Evolutionary conservation across 148 eudicot species (phyloP).

Genomic region (Vaccinium macrocarpon): DNA sequence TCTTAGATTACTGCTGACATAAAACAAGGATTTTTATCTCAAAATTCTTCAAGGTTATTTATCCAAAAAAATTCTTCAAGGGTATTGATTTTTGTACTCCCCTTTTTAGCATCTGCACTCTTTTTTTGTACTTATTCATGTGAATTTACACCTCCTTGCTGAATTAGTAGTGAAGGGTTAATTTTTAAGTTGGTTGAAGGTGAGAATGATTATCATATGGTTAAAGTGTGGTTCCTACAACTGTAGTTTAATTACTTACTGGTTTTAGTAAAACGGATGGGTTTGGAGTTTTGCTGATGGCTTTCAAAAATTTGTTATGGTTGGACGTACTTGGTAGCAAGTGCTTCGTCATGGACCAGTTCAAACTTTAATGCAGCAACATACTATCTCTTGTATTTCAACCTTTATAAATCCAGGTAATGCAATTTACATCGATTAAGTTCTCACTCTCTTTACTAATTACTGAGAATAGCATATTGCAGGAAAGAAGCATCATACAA

Average conservation of each 20-base stretch:
- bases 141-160: neutral
- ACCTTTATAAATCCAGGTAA: neutral
- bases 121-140: neutral
- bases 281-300: neutral
- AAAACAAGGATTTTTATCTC: too few species aligned
- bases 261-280: neutral
- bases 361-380: neutral
- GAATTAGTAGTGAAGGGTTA: neutral
- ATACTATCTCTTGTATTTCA: neutral
- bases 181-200: neutral
- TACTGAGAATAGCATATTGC: slow-evolving; percentile 6
- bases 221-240: neutral
- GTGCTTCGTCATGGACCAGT: neutral
- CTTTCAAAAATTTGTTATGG: neutral
- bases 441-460: neutral
- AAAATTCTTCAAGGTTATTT: too few species aligned
- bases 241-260: neutral
- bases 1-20: neutral
- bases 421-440: neutral
- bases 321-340: neutral
- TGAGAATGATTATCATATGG: neutral
- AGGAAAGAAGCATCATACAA: slow-evolving; percentile 29
- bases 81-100: neutral
- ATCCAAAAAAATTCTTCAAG: too few species aligned
- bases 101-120: neutral